These are phyloP conservation scores for Vicia faba DNA, from an alignment of 306 rosid genomes.

Conservation along the genomic window DNA sequence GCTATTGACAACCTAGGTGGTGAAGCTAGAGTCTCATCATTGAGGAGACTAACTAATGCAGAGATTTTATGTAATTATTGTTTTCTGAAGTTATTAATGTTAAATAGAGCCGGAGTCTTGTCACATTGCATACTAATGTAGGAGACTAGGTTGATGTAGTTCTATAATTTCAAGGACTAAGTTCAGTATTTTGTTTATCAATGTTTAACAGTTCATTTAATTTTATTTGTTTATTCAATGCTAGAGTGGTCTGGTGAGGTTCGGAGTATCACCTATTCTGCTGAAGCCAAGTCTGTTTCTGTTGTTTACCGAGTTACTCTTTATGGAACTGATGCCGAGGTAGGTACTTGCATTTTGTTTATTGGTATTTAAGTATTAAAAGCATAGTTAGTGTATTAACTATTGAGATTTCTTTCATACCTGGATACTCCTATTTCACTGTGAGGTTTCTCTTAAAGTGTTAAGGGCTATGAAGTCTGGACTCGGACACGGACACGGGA, in stretches of 20 bases:
- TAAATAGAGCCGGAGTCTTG: not conserved
- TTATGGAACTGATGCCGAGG: slow-evolving; percentile 94
- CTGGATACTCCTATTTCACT: too few species aligned
- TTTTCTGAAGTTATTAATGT: not conserved
- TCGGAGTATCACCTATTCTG: slow-evolving; percentile 60
- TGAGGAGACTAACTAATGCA: not conserved
- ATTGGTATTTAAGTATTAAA: too few species aligned
- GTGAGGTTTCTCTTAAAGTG: not conserved
- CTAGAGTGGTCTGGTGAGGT: slow-evolving; percentile 92
- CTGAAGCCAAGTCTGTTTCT: slow-evolving; percentile 72
- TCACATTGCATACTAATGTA: not conserved
- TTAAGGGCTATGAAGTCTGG: too few species aligned
- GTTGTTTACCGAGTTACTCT: slow-evolving; percentile 86
- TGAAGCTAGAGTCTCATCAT: not conserved
- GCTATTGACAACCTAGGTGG: not conserved
- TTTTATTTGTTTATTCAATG: not conserved
- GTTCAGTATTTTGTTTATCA: not conserved
- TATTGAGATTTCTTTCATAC: not conserved
- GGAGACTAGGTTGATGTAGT: not conserved
- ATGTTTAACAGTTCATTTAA: not conserved
- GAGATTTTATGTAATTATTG: not conserved
- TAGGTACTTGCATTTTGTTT: not conserved
- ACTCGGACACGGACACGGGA: too few species aligned
- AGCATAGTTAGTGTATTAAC: not conserved
- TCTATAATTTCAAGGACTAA: not conserved